Evolutionary conservation across 345 rosid genomes (phyloP), one percentile per base, ranked within the genome.

Genomic region (Xanthoceras sorbifolium): DNA sequence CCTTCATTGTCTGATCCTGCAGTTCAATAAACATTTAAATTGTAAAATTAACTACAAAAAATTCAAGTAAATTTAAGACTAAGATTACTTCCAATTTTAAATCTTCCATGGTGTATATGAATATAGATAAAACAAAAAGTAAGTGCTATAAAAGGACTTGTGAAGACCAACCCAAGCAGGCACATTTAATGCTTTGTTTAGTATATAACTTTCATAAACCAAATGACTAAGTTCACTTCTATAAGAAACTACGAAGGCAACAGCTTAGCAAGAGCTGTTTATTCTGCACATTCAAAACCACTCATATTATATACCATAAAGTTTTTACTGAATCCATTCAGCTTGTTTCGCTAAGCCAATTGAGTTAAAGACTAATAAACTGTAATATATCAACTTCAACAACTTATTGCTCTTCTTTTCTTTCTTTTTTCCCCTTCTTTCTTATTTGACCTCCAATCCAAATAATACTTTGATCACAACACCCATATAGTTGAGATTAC

Each of bases 1-100:
- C 94, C 93, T 72, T 96, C 97, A 57, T 78, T 85, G 72, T 93
- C 97, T 11, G 91, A 90, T 76, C 97, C 98, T 94, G 90, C 78
- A 82, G 48, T 22, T 31, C 9, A 69, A 54, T 32, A 26, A 14
- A 42, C 1, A 25, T 28, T 59, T 72, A 46, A 67, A 18, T 46
- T 65, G 22, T 32, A 1, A 61, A 10, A 22, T 23, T 17, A 18
- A n/a, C 59, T 52, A 57, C 72, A 38, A 36, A 46, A 40, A 65
- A 5, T 26, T 44, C 2, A 6, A 17, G 32, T 54, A 50, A 4
- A 54, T 28, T 10, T 32, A 22, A 23, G 15, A 26, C 32, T 14
- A 1, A 3, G 1, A 29, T 18, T 9, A 54, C 76, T 61, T 73
- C 7, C 31, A 38, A 73, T n/a, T 61, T 14, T 17, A 40, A 1